These are phyloP conservation scores for Paecilomyces fulvus DNA, from an alignment of 2,329 filamentous ascomycete species.

Conservation along the genomic window DNA sequence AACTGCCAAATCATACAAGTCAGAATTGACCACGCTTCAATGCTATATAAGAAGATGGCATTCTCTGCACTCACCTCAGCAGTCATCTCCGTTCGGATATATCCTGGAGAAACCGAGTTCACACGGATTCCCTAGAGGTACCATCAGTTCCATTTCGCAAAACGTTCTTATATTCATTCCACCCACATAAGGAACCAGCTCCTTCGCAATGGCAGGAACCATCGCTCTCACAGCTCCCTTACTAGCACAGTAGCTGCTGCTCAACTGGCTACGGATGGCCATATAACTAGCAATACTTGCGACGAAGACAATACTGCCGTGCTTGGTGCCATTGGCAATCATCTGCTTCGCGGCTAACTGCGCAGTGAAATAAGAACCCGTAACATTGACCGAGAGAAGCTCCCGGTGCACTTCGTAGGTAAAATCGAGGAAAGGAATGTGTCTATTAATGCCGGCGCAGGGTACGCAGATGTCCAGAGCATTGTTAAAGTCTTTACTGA, in stretches of 20 bases:
- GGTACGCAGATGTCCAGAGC: slow-evolving; percentile 38
- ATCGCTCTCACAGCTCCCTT: slow-evolving; percentile 43
- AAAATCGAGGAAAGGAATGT: slow-evolving; percentile 38
- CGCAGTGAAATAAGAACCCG: slow-evolving; percentile 39
- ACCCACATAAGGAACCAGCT: slow-evolving; percentile 30
- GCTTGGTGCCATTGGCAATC: slow-evolving; percentile 43
- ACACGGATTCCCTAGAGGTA: slow-evolving; percentile 32
- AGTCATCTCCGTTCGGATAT: slow-evolving; percentile 27
- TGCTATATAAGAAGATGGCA: background rate
- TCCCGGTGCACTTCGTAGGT: slow-evolving; percentile 34
- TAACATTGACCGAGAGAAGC: slow-evolving; percentile 37
- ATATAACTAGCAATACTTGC: slow-evolving; percentile 47
- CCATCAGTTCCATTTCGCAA: slow-evolving; percentile 3
- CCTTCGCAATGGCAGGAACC: slow-evolving; percentile 41
- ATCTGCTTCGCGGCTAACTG: slow-evolving; percentile 44
- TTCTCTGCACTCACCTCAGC: slow-evolving; percentile 16
- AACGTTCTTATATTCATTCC: background rate
- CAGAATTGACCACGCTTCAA: background rate
- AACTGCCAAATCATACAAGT: slow-evolving; percentile 20
- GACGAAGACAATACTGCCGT: slow-evolving; percentile 46
- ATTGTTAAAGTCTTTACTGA: slow-evolving; percentile 27
- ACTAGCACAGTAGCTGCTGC: slow-evolving; percentile 40
- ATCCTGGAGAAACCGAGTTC: slow-evolving; percentile 36
- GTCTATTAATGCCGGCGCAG: slow-evolving; percentile 39
- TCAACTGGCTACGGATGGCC: slow-evolving; percentile 42